These are phyloP conservation scores for Hygrocybe punicea DNA, from an alignment of 768 basidiomycete genomes.

Conservation along the genomic window DNA sequence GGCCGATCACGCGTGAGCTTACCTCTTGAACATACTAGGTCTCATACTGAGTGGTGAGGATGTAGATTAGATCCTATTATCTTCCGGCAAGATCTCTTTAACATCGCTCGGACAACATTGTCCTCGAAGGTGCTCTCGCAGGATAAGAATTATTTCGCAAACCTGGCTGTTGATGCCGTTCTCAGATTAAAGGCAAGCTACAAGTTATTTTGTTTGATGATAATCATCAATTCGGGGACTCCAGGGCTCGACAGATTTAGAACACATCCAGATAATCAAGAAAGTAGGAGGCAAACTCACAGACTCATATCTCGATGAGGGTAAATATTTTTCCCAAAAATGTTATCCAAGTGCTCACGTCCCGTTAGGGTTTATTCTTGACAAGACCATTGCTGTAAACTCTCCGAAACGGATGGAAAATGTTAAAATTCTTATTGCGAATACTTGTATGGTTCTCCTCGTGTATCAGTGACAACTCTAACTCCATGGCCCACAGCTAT, in stretches of 20 bases:
- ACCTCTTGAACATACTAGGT: background rate
- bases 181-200: slow-evolving; percentile 72
- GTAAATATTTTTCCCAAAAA: slow-evolving; percentile 36
- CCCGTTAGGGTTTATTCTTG: slow-evolving; percentile 85
- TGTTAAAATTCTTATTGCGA: slow-evolving; percentile 93
- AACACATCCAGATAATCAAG: slow-evolving; percentile 10
- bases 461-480: slow-evolving; percentile 1
- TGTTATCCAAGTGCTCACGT: background rate
- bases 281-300: slow-evolving; percentile 9
- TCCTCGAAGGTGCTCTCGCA: slow-evolving; percentile 95
- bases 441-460: slow-evolving; percentile 73
- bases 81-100: slow-evolving; percentile 90
- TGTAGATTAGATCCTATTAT: slow-evolving; percentile 63
- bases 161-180: slow-evolving; percentile 96
- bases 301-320: slow-evolving; percentile 86
- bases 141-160: slow-evolving; percentile 97
- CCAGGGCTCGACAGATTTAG: slow-evolving; percentile 80
- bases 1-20: slow-evolving; percentile 73
- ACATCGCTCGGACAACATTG: slow-evolving; percentile 93
- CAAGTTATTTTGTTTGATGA: background rate
- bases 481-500: slow-evolving; percentile 58
- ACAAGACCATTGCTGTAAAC: slow-evolving; percentile 92
- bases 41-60: background rate
- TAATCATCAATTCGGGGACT: background rate
- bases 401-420: slow-evolving; percentile 94